Evolutionary conservation across 352 stramenopile species (phyloP).

Genomic region (Pythium chondricola): DNA sequence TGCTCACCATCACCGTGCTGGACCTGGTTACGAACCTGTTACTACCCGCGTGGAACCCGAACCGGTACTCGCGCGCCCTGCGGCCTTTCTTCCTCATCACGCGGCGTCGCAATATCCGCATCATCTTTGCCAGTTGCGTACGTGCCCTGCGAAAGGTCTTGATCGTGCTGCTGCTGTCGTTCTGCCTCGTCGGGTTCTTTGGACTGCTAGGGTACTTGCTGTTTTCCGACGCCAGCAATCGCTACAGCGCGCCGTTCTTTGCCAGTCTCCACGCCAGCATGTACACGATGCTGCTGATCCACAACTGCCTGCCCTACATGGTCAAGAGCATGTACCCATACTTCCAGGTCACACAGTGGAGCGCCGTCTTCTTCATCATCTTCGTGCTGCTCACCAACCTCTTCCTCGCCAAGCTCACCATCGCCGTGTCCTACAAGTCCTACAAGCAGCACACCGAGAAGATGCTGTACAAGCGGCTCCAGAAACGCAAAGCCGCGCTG

Average conservation of each 20-base stretch:
- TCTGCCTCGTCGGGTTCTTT: slow-evolving; percentile 78
- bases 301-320: slow-evolving; percentile 78
- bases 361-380: slow-evolving; percentile 69
- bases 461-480: slow-evolving; percentile 80
- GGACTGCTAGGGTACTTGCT: slow-evolving; percentile 68
- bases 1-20: slow-evolving; percentile 45
- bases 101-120: slow-evolving; percentile 69
- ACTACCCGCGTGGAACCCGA: slow-evolving; percentile 45
- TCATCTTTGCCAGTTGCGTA: slow-evolving; percentile 80
- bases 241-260: slow-evolving; percentile 53
- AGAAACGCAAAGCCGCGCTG: slow-evolving; percentile 78
- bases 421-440: slow-evolving; percentile 76
- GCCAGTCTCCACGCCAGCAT: slow-evolving; percentile 60
- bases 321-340: slow-evolving; percentile 81
- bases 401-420: slow-evolving; percentile 81
- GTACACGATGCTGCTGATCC: slow-evolving; percentile 80
- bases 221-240: slow-evolving; percentile 62
- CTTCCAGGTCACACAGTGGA: slow-evolving; percentile 74
- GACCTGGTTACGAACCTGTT: slow-evolving; percentile 47
- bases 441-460: slow-evolving; percentile 84
- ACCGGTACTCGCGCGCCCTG: slow-evolving; percentile 59
- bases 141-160: slow-evolving; percentile 66
- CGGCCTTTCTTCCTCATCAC: slow-evolving; percentile 79
- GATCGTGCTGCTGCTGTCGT: slow-evolving; percentile 60
- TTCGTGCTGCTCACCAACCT: slow-evolving; percentile 78